Percentiles rank a stretch among this genome's conserved stretches.
Conservation (phyloP, 805 yeast species). For the Scheffersomyces spartinae region DNA sequence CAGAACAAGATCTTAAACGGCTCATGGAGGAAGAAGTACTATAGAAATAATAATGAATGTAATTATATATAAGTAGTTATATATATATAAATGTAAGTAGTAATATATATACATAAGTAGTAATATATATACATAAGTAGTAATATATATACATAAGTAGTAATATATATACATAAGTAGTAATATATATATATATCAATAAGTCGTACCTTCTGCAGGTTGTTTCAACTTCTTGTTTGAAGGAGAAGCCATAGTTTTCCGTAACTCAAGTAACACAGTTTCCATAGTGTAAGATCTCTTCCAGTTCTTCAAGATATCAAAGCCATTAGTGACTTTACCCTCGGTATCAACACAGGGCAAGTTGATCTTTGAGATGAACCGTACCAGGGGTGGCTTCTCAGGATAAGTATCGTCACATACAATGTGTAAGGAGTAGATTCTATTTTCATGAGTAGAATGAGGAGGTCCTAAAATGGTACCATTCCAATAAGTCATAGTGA, state of each 20-base stretch:
- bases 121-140: background rate
- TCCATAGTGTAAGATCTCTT: slow-evolving; percentile 88
- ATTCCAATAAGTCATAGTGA: slow-evolving; percentile 91
- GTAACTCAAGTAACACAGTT: slow-evolving; percentile 74
- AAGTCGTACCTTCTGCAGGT: slow-evolving; percentile 82
- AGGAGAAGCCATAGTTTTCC: slow-evolving; percentile 76
- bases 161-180: background rate
- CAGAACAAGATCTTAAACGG: slow-evolving; percentile 25
- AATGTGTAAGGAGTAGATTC: slow-evolving; percentile 77
- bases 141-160: background rate
- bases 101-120: background rate
- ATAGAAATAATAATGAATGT: background rate
- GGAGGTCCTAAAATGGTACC: slow-evolving; percentile 98
- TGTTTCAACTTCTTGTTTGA: slow-evolving; percentile 77
- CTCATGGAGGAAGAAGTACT: slow-evolving; percentile 16
- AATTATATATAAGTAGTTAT: background rate
- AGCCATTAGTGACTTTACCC: slow-evolving; percentile 39
- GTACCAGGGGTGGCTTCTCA: slow-evolving; percentile 74
- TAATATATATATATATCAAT: slow-evolving; percentile 12
- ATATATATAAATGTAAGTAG: background rate
- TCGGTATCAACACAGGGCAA: slow-evolving; percentile 77
- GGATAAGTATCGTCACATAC: slow-evolving; percentile 83
- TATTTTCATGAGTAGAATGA: slow-evolving; percentile 75
- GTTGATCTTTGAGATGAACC: slow-evolving; percentile 74
- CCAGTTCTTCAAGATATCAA: slow-evolving; percentile 74